Percentiles rank a stretch among this genome's conserved stretches.
Evolutionary conservation across 2,329 filamentous ascomycete species (phyloP).

Genomic region (Penicillium sp.): DNA sequence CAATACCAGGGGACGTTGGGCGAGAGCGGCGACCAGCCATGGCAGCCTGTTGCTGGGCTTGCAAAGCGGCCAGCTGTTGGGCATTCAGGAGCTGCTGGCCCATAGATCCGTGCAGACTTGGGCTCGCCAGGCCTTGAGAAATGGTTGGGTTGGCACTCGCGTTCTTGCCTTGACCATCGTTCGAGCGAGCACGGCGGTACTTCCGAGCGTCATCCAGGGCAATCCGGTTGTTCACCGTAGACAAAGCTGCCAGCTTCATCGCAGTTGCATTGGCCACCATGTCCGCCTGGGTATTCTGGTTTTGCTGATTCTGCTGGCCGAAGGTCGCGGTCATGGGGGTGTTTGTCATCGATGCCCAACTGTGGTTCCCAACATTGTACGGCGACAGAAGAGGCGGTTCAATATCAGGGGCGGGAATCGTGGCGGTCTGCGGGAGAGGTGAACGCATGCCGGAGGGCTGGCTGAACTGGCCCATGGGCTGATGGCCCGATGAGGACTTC

Average conservation of each 20-base stretch:
- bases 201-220: slow-evolving; percentile 96
- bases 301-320: slow-evolving; percentile 52
- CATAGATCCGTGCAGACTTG: slow-evolving; percentile 71
- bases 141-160: slow-evolving; percentile 60
- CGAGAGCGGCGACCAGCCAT: slow-evolving; percentile 76
- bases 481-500: slow-evolving; percentile 78
- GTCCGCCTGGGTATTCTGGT: slow-evolving; percentile 73
- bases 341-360: slow-evolving; percentile 98
- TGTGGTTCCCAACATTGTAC: slow-evolving; percentile 74
- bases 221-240: slow-evolving; percentile 97
- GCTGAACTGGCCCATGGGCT: slow-evolving; percentile 89
- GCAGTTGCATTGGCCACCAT: slow-evolving; percentile 99
- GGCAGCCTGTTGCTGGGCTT: slow-evolving; percentile 65
- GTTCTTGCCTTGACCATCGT: slow-evolving; percentile 66
- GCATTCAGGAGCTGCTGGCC: slow-evolving; percentile 84
- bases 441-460: slow-evolving; percentile 83
- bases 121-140: slow-evolving; percentile 67
- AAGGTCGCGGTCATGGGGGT: slow-evolving; percentile 95
- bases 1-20: slow-evolving; percentile 85
- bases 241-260: slow-evolving; percentile 96
- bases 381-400: slow-evolving; percentile 88
- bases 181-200: slow-evolving; percentile 88
- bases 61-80: slow-evolving; percentile 82
- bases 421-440: slow-evolving; percentile 82
- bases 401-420: slow-evolving; percentile 72